phyloP scores from a whole-genome alignment of 495 filamentous ascomycete species.

The Daldinia grandis region DNA sequence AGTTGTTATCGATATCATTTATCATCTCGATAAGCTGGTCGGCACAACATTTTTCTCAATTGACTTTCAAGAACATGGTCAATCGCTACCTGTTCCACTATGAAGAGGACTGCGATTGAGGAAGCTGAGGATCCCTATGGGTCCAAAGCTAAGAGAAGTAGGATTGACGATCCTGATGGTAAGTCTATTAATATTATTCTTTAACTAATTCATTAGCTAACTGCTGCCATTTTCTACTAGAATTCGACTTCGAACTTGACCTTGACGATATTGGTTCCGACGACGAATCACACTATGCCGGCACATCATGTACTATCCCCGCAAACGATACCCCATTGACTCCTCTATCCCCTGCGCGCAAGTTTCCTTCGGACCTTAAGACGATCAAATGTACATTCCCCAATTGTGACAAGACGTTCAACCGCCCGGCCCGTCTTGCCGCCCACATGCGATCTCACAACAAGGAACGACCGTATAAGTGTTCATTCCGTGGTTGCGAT shows the following conservation, averaged over 20 bases:
- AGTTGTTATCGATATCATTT: not conserved
- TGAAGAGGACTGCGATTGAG: slow-evolving; percentile 44
- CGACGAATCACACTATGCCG: slow-evolving; percentile 54
- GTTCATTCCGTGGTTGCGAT: slow-evolving; percentile 71
- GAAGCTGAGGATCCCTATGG: slow-evolving; percentile 15
- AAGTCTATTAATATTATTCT: not conserved
- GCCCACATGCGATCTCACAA: slow-evolving; percentile 82
- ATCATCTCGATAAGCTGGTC: slow-evolving; percentile 6
- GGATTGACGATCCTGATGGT: slow-evolving; percentile 6
- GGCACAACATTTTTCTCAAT: slow-evolving; percentile 25
- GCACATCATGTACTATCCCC: slow-evolving; percentile 45
- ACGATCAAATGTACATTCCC: slow-evolving; percentile 73
- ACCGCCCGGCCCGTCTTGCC: slow-evolving; percentile 80
- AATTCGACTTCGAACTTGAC: slow-evolving; percentile 24
- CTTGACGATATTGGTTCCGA: slow-evolving; percentile 43
- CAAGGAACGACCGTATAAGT: slow-evolving; percentile 77
- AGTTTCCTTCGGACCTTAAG: slow-evolving; percentile 75
- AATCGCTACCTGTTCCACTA: slow-evolving; percentile 10
- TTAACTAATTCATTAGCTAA: slow-evolving; percentile 21
- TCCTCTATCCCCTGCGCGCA: slow-evolving; percentile 63
- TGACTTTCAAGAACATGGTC: slow-evolving; percentile 10
- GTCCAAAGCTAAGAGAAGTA: slow-evolving; percentile 23
- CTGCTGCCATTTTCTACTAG: slow-evolving; percentile 2
- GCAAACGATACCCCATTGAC: slow-evolving; percentile 43
- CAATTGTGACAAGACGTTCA: slow-evolving; percentile 83